Conservation (phyloP, 352 stramenopile species). For the Phytophthora nicotianae region DNA sequence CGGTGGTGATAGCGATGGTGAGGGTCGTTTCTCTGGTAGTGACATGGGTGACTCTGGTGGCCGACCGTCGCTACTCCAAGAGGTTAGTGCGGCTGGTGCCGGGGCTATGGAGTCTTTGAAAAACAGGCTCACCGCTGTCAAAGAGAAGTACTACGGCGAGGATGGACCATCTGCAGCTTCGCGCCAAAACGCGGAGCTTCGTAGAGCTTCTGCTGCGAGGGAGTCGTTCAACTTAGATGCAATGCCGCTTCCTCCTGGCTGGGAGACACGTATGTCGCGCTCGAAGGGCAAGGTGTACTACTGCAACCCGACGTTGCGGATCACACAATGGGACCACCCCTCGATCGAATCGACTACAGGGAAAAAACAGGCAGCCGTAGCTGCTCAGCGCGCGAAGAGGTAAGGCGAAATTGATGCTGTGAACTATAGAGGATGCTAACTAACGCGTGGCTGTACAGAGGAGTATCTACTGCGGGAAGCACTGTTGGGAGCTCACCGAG, state of each 20-base stretch:
- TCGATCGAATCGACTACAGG: constrained; percentile 63
- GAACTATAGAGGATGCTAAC: constrained; percentile 12
- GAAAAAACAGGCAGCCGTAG: constrained; percentile 57
- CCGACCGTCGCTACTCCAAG: constrained; percentile 69
- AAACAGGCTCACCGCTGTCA: constrained; percentile 70
- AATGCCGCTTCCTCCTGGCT: constrained; percentile 74
- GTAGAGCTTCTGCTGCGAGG: constrained; percentile 25
- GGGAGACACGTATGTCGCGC: constrained; percentile 78
- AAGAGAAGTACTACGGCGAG: constrained; percentile 84
- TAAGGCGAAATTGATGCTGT: constrained; percentile 10
- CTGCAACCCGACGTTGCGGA: constrained; percentile 70
- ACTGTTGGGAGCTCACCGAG: constrained; percentile 28
- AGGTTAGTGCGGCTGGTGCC: constrained; percentile 53
- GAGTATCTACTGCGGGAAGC: constrained; percentile 23
- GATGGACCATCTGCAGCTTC: constrained; percentile 25
- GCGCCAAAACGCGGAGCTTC: constrained; percentile 17
- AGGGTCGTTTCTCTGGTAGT: constrained; percentile 57
- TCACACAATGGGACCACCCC: constrained; percentile 88
- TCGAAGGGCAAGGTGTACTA: constrained; percentile 90
- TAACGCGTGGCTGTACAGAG: constrained; percentile 24
- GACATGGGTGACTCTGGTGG: constrained; percentile 49
- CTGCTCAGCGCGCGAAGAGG: constrained; percentile 45
- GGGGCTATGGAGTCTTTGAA: constrained; percentile 81
- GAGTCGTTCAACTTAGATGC: constrained; percentile 77
- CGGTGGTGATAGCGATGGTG: constrained; percentile 42